Percentiles rank a stretch among this genome's conserved stretches.
Conservation (phyloP, 2,329 filamentous ascomycete genomes). For the Ambrosiella cleistominuta region DNA sequence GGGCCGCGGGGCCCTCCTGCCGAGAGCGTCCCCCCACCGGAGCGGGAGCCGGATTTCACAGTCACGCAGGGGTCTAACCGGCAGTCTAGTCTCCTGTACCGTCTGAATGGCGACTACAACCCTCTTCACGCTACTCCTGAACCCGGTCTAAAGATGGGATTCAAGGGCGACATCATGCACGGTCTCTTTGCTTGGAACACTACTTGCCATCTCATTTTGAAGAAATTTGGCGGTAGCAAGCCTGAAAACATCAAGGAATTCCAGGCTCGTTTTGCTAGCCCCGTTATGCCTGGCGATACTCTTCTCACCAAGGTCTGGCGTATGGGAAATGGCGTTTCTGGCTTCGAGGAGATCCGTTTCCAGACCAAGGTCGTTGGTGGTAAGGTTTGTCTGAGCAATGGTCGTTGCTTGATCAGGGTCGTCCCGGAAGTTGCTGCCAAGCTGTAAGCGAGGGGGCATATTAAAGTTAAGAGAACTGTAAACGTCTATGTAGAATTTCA, state of each 20-base stretch:
- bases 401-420: slow-evolving; percentile 58
- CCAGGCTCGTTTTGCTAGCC: slow-evolving; percentile 72
- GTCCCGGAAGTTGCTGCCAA: slow-evolving; percentile 21
- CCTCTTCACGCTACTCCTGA: slow-evolving; percentile 77
- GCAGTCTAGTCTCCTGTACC: slow-evolving; percentile 61
- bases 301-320: slow-evolving; percentile 68
- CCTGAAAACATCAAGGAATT: slow-evolving; percentile 74
- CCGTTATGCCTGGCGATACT: slow-evolving; percentile 69
- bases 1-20: slow-evolving; percentile 78
- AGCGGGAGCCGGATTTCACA: slow-evolving; percentile 52
- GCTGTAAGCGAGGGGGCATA: slow-evolving; percentile 28
- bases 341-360: slow-evolving; percentile 71
- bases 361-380: slow-evolving; percentile 59
- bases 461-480: neutral
- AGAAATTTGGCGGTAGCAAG: slow-evolving; percentile 56
- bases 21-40: slow-evolving; percentile 59
- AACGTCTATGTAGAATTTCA: neutral
- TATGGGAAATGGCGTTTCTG: slow-evolving; percentile 43
- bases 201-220: slow-evolving; percentile 54
- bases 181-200: slow-evolving; percentile 79
- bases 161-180: slow-evolving; percentile 76
- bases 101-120: slow-evolving; percentile 88
- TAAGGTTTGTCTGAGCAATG: slow-evolving; percentile 77
- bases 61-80: slow-evolving; percentile 52
- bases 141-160: slow-evolving; percentile 77